A percentile compares a stretch with the other conserved stretches of the same genome.
These are phyloP conservation scores for Kregervanrija fluxuum DNA, from an alignment of 805 yeast species.

Conservation along the genomic window DNA sequence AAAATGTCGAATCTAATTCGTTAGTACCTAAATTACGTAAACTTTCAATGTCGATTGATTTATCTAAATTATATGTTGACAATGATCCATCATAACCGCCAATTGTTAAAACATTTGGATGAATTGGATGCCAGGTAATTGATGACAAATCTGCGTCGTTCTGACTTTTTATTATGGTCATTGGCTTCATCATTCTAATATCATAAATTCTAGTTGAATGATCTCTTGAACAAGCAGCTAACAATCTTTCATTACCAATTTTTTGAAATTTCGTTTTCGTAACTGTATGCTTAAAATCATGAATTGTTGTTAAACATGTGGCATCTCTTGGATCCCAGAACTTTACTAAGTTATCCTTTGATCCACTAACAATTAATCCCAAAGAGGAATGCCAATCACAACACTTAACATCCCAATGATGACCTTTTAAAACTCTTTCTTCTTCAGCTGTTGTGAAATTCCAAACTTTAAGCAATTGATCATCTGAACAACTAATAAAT, in stretches of 20 bases:
- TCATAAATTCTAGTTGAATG: conserved; percentile 85
- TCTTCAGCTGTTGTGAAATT: conserved; percentile 83
- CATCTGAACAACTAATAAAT: conserved; percentile 93
- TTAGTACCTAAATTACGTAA: background rate
- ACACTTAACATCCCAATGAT: conserved; percentile 97
- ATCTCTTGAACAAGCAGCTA: conserved; percentile 87
- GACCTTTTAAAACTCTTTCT: conserved; percentile 78
- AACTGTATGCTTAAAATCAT: conserved; percentile 94
- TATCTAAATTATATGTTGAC: conserved; percentile 63
- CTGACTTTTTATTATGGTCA: conserved; percentile 59
- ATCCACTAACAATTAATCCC: conserved; percentile 86
- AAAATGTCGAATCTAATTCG: background rate
- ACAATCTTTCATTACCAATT: conserved; percentile 57
- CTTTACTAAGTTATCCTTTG: conserved; percentile 89
- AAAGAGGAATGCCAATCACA: conserved; percentile 94
- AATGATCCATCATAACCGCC: conserved; percentile 90
- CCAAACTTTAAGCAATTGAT: conserved; percentile 86
- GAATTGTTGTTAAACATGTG: conserved; percentile 67
- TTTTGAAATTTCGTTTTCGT: conserved; percentile 73
- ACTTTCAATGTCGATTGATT: conserved; percentile 29
- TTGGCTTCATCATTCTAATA: conserved; percentile 73
- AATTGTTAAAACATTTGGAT: conserved; percentile 67
- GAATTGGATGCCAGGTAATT: conserved; percentile 89
- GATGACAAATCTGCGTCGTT: conserved; percentile 80
- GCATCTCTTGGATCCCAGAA: conserved; percentile 93